Evolutionary conservation across 2,329 filamentous ascomycete species (phyloP).

Genomic region (Pseudogymnoascus sp.): DNA sequence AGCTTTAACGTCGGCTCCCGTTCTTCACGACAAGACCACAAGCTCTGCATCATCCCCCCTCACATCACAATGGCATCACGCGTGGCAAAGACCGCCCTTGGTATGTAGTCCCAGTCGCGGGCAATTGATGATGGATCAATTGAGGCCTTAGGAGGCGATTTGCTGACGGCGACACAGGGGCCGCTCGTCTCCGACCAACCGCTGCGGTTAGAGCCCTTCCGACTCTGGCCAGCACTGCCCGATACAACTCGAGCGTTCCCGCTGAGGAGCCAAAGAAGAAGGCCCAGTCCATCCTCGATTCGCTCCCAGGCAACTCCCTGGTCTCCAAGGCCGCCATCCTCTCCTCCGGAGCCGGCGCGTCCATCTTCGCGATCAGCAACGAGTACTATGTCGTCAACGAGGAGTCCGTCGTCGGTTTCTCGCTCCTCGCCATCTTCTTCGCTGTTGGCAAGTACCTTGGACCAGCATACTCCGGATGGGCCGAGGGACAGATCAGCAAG

Average conservation of each 20-base stretch:
- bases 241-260: slow-evolving; percentile 66
- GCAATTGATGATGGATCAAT: slow-evolving; percentile 9
- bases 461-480: slow-evolving; percentile 88
- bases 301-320: slow-evolving; percentile 84
- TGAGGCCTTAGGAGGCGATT: slow-evolving; percentile 16
- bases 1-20: slow-evolving; percentile 20
- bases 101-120: slow-evolving; percentile 49
- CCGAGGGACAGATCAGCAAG: slow-evolving; percentile 78
- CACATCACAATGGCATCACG: slow-evolving; percentile 89
- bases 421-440: slow-evolving; percentile 85
- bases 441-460: slow-evolving; percentile 90
- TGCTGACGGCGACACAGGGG: slow-evolving; percentile 43
- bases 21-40: slow-evolving; percentile 22
- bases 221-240: slow-evolving; percentile 61
- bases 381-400: slow-evolving; percentile 99
- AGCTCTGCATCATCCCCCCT: slow-evolving; percentile 44
- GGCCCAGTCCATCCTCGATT: slow-evolving; percentile 89
- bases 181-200: slow-evolving; percentile 79
- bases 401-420: slow-evolving; percentile 91
- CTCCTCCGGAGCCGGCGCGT: slow-evolving; percentile 82
- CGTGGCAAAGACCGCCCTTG: slow-evolving; percentile 89
- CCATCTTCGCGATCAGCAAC: slow-evolving; percentile 94
- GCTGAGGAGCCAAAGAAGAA: slow-evolving; percentile 90
- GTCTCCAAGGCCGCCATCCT: slow-evolving; percentile 96
- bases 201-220: slow-evolving; percentile 68